phyloP scores from a whole-genome alignment of 192 early-diverging fungal species.

The Backusella tarrabulga region DNA sequence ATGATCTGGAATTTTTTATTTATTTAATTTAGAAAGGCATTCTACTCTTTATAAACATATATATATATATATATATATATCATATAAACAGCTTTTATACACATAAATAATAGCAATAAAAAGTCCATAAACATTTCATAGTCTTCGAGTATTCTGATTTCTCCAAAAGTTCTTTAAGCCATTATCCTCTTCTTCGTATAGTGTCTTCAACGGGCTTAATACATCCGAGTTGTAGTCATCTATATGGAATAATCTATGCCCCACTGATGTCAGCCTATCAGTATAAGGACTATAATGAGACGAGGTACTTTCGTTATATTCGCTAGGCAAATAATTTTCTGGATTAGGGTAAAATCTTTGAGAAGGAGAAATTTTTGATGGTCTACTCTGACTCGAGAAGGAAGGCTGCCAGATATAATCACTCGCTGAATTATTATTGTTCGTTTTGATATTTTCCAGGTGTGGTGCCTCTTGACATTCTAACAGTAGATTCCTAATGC shows the following conservation, averaged over 20 bases:
- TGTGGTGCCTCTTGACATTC: not conserved
- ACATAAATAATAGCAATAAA: too few relatives aligned
- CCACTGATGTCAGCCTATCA: too few relatives aligned
- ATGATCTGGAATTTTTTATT: not conserved
- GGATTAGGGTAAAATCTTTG: not conserved
- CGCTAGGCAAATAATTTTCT: not conserved
- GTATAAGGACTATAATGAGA: not conserved
- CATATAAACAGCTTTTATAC: too few relatives aligned
- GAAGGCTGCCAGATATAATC: not conserved
- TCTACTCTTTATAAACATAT: too few relatives aligned
- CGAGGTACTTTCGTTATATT: not conserved
- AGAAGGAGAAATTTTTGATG: not conserved
- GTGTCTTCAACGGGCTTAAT: not conserved
- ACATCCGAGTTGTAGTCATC: not conserved
- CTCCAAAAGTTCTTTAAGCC: slow-evolving; percentile 5
- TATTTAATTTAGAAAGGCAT: not conserved
- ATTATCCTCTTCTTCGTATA: not conserved
- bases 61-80: too few relatives aligned
- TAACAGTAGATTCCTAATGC: not conserved
- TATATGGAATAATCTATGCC: not conserved
- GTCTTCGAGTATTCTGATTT: not conserved
- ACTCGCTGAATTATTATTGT: not conserved
- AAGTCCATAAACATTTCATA: not conserved
- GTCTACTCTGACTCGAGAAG: not conserved
- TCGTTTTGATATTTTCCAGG: not conserved